Base-by-base conservation (phyloP, 495 filamentous ascomycete genomes). In the Hypoxylon lenormandii region DNA sequence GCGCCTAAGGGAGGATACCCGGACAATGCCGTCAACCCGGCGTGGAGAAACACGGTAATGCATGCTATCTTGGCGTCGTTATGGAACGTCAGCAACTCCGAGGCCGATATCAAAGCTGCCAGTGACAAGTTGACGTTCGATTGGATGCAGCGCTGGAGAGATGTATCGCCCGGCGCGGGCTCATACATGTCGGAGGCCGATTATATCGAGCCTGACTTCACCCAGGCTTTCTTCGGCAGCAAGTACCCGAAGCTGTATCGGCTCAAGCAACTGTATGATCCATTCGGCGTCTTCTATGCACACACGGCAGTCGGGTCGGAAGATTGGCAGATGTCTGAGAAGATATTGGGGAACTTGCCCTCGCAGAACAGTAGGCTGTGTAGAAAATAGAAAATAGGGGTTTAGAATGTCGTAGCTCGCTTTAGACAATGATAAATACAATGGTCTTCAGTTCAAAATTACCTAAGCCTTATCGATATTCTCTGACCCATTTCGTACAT, bases 201-300 rank as follows among this genome's bases (percentile, higher is more conserved):
- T 69, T 77, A 84, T 48, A 76, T 80, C 33, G 85, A 89, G 64
- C 86, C 87, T 0, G 70, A 87, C 63, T 89, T 82, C 76, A 81
- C 87, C 68, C 77, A 85, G 74, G 76, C 82, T 0, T 90, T 88
- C 76, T 90, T 81, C 60, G 87, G 77, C 11, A 60, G 15, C 12
- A 80, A 81, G 33, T 86, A 84, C 51, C 48, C 64, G 0, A 74
- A 66, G 2, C 66, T 86, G 30, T 76, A 79, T 18, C 51, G 48
- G 15, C 77, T 86, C 47, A 87, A 87, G 77, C 72, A 79, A 60
- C 76, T 71, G 38, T 81, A 79, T 49, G 85, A 87, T 64, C 84
- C 84, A 0, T 78, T 76, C 33, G 78, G 77, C 38, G 66, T 83
- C 16, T 86, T 88, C 66, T 86, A 83, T 54, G 81, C 81, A n/a